phyloP scores from a whole-genome alignment of 768 basidiomycete genomes.

The Lentinula sp. region DNA sequence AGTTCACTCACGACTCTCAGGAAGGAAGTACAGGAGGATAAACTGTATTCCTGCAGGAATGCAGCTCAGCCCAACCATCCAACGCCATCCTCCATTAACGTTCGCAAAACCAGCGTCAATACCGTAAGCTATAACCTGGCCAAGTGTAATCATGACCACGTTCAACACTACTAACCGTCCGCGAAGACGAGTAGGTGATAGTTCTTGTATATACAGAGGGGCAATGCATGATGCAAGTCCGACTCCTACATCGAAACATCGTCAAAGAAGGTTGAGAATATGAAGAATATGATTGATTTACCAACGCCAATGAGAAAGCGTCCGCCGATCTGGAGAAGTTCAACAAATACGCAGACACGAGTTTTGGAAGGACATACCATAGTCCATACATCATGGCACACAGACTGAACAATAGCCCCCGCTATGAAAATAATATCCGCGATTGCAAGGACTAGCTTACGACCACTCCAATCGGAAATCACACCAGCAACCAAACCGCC shows the following conservation, averaged over 20 bases:
- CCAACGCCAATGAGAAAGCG: slow-evolving; percentile 64
- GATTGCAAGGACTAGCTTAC: slow-evolving; percentile 55
- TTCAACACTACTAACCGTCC: slow-evolving; percentile 80
- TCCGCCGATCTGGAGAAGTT: slow-evolving; percentile 46
- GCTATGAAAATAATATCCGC: slow-evolving; percentile 71
- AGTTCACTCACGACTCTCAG: slow-evolving; percentile 66
- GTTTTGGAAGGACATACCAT: slow-evolving; percentile 40
- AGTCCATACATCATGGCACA: slow-evolving; percentile 60
- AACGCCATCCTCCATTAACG: slow-evolving; percentile 65
- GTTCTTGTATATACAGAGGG: slow-evolving; percentile 80
- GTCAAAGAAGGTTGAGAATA: neutral
- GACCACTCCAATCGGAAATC: slow-evolving; percentile 65
- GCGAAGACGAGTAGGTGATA: slow-evolving; percentile 66
- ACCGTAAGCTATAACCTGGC: slow-evolving; percentile 76
- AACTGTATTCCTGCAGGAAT: slow-evolving; percentile 65
- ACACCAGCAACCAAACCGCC: slow-evolving; percentile 69
- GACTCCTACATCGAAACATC: slow-evolving; percentile 33
- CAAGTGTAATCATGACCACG: slow-evolving; percentile 76
- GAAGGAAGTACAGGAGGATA: slow-evolving; percentile 54
- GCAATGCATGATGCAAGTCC: slow-evolving; percentile 75
- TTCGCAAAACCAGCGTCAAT: slow-evolving; percentile 63
- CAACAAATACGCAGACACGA: neutral
- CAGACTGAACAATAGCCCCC: slow-evolving; percentile 68
- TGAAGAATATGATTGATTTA: neutral
- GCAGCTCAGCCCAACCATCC: slow-evolving; percentile 77